Evolutionary conservation across 176 grass and related monocot species (phyloP), one percentile per base, ranked within the genome.

Genomic region (Oryza officinalis): DNA sequence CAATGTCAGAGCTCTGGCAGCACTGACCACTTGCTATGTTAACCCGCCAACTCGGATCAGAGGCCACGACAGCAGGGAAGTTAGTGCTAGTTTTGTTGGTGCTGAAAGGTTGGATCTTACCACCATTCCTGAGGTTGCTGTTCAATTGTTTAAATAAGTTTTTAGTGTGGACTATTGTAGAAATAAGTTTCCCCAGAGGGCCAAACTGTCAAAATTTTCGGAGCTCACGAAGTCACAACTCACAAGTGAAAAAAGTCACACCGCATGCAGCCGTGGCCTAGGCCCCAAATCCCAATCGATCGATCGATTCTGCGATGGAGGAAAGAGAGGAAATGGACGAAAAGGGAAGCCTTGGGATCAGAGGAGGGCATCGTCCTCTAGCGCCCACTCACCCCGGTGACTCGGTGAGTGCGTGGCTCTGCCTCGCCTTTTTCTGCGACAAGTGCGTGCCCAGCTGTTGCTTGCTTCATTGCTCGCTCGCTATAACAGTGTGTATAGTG

Each of bases 311-410:
- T 6, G 14, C 17, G 22, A 60, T 60, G 7, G 18, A 9, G 20
- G 52, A 59, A 18, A 1, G 23, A 79, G 33, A 35, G 33, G 33
- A 35, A 35, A 35, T 35, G 33, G 33, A 7, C 5, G 33, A 35
- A 7, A 13, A 10, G 15, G 10, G 2, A 5, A 23, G 27, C 54
- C 27, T 82, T 28, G 69, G 80, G 80, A 81, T n/a, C 67, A 25
- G 69, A 28, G 69, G 6, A 65, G 57, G 43, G 38, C 69, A 33
- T 83, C 69, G 69, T 65, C 80, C 23, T 17, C 35, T 64, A 83
- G 80, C 1, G 80, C 2, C 20, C 13, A 47, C 45, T 23, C 20
- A 1, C 20, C 54, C 6, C 54, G 54, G 54, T n/a, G 54, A 59
- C 54, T 59, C 54, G 54, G 54, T 23, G 54, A 22, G 54, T 60